Evolutionary conservation across 345 rosid species (phyloP).

Genomic region (Melastoma malabathricum): DNA sequence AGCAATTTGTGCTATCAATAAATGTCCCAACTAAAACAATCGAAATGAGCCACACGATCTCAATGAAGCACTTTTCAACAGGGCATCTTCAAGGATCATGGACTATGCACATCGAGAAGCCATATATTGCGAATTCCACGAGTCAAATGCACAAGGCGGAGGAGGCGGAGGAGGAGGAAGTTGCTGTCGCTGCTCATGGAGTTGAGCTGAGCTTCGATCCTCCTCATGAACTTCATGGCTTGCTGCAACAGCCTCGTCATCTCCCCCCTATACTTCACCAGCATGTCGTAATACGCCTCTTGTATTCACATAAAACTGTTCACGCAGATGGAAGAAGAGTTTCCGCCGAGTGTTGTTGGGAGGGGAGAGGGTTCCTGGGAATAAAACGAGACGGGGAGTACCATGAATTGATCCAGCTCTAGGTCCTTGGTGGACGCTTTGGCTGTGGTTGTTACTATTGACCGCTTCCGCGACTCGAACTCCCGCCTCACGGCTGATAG

Average conservation of each 20-base stretch:
- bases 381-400: constrained; percentile 4
- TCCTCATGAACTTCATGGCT: constrained; percentile 30
- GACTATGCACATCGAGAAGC: no score
- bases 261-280: constrained; percentile 34
- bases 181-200: constrained; percentile 20
- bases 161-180: constrained; percentile 7
- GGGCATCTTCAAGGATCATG: no score
- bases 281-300: constrained; percentile 29
- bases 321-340: not conserved
- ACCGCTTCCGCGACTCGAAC: constrained; percentile 10
- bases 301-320: not conserved
- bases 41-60: no score
- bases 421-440: constrained; percentile 17
- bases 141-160: no score
- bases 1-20: no score
- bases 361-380: not conserved
- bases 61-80: no score
- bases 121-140: no score
- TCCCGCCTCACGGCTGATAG: constrained; percentile 18
- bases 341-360: no score
- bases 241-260: constrained; percentile 35
- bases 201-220: constrained; percentile 29
- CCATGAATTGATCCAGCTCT: constrained; percentile 64
- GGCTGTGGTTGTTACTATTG: not conserved
- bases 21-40: no score